Base-by-base conservation (phyloP, 179 eudicot species). In the Beta corolliflora region DNA sequence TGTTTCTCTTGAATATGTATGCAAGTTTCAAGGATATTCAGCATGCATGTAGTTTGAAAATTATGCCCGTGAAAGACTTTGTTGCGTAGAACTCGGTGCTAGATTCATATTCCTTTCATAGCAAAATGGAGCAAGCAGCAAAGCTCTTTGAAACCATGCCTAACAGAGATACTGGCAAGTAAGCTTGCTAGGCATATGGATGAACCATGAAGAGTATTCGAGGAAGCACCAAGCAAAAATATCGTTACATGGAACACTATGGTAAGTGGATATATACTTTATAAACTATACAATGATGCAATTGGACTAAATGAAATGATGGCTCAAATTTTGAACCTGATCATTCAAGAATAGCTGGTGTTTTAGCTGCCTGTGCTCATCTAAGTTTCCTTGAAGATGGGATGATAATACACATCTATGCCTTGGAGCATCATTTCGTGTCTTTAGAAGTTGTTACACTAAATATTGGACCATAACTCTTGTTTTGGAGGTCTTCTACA, bases 191-290 rank as follows among this genome's bases (percentile, higher is more conserved):
- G 83, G 31, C 14, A 31, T 10, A 79, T 61, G 83, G 68, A 75
- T 21, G 73, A 80, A n/a, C 83, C 83, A 7, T 36, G n/a, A 25
- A 59, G 58, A 83, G 68, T 75, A 16, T 79, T 79, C 31, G 75
- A 69, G 59, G 44, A 52, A 76, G 73, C 72, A 41, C 77, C 80
- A 0, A 41, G 18, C 29, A 0, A 1, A 31, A 31, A 31, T 2
- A 79, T 75, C 4, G 83, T 83, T 56, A 83, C 86, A 36, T 83
- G 80, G 86, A 83, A 83, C 79, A 83, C 83, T 23, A 83, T 83
- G 77, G 19, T 83, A 18, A 80, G 59, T 23, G 80, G 83, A 15
- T 79, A 69, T 61, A 10, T 79, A 44, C 56, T 18, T 10, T 31
- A 41, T 15, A 77, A 79, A 21, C 77, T 79, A 5, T 60, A 83